These are phyloP conservation scores for Russula abietina DNA, from an alignment of 768 basidiomycete genomes.

Conservation along the genomic window DNA sequence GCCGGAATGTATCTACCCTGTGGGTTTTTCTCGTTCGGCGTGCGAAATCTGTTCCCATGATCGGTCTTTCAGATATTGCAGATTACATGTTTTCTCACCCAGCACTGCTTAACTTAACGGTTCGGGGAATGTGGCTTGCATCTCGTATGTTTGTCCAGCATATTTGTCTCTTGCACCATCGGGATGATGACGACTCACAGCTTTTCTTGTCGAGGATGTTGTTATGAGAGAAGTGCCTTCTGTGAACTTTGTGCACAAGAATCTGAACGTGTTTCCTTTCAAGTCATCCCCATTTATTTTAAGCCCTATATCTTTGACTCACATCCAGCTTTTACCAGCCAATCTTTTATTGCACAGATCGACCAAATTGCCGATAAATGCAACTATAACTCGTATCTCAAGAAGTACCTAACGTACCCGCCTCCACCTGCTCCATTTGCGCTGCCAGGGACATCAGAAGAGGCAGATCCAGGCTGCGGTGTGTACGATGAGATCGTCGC, in stretches of 20 bases:
- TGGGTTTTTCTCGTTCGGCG: not conserved
- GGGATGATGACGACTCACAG: not conserved
- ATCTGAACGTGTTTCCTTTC: conserved; percentile 17
- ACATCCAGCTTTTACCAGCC: conserved; percentile 10
- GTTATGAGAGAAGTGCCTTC: not conserved
- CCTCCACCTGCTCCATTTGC: conserved; percentile 22
- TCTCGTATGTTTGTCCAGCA: conserved; percentile 11
- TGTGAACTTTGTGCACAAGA: conserved; percentile 15
- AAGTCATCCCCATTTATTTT: conserved; percentile 3
- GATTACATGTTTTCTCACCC: conserved; percentile 21
- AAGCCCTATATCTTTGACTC: not conserved
- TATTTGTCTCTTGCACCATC: not conserved
- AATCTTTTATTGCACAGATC: conserved; percentile 20
- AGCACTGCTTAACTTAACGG: conserved; percentile 1
- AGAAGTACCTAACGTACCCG: conserved; percentile 18
- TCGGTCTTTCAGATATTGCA: conserved; percentile 14
- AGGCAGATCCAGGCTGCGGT: conserved; percentile 16
- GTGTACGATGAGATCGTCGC: not conserved
- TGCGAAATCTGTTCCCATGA: not conserved
- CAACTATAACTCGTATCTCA: conserved; percentile 17
- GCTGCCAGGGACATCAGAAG: conserved; percentile 13
- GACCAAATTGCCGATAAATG: conserved; percentile 15
- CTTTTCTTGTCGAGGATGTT: not conserved
- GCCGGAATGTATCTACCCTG: conserved; percentile 22
- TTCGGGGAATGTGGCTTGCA: conserved; percentile 22